Evolutionary conservation across 164 flowering plant species (phyloP), one percentile per base, ranked within the genome.

Genomic region (Berberis thunbergii): DNA sequence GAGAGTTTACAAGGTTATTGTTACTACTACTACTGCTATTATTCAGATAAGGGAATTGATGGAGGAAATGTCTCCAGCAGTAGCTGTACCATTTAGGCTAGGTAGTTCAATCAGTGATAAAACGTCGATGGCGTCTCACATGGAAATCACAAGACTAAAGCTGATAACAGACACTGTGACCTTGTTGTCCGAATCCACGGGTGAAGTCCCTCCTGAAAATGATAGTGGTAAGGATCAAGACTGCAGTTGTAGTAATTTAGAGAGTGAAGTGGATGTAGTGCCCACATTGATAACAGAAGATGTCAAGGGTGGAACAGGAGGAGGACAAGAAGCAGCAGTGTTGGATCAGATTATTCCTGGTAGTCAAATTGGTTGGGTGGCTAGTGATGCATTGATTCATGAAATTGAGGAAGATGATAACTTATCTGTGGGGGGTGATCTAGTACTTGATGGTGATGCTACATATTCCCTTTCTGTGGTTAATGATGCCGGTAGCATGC

Each of bases 401-500:
- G 84, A 76, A 70, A 75, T 66, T 41, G 89, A 81, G 72, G 92
- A 85, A 63, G 89, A 84, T 63, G 91, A 85, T 69, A 77, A 69
- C 6, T 68, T 83, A 39, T 81, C 88, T 8, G 49, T 81, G 61
- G 86, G 70, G 26, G 84, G 78, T 61, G 89, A 80, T 64, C 82
- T 58, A 52, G 59, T 77, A 55, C 75, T 79, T 26, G 93, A 86
- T 26, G 26, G 26, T 26, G 26, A 26, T 57, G 68, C 75, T 52
- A 82, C 85, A 41, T 80, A 87, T 75, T 83, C 87, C 13, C 73
- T 79, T 66, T 81, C 96, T 6, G 77, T 86, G 67, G 73, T 69
- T 12, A 88, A 93, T 79, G 96, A 85, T 71, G 75, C 75, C 4
- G 79, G 86, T 72, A 86, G 88, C 74, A 63, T 88, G 45, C 78